These are phyloP conservation scores for Aspergillus sp. DNA, from an alignment of 2,329 filamentous ascomycete genomes.

Conservation along the genomic window DNA sequence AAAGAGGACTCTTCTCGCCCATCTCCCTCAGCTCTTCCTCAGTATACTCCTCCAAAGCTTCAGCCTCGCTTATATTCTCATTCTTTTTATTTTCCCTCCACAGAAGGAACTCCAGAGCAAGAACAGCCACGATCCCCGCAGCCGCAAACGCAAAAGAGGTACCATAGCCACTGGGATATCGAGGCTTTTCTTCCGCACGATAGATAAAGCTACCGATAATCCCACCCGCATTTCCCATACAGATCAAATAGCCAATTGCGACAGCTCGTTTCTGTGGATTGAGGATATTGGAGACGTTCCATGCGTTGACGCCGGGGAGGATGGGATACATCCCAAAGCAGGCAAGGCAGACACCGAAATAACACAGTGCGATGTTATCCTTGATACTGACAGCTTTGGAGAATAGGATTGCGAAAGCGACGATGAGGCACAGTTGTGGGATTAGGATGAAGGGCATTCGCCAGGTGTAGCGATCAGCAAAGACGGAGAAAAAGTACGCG, in stretches of 20 bases:
- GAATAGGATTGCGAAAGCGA: constrained; percentile 34
- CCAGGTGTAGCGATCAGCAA: constrained; percentile 36
- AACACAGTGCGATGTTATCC: constrained; percentile 38
- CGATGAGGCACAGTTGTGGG: constrained; percentile 30
- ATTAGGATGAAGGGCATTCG: constrained; percentile 36
- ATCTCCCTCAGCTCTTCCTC: too few relatives aligned
- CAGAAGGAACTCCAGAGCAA: neutral
- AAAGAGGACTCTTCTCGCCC: too few relatives aligned
- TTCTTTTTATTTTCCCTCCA: too few relatives aligned
- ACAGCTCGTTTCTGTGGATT: constrained; percentile 38
- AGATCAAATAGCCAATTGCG: constrained; percentile 39
- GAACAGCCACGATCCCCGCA: constrained; percentile 13
- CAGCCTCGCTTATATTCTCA: too few relatives aligned
- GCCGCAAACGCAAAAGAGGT: constrained; percentile 24
- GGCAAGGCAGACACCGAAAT: constrained; percentile 43
- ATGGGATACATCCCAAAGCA: constrained; percentile 43
- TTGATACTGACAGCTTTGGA: constrained; percentile 32
- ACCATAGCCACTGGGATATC: constrained; percentile 31
- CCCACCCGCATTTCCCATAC: constrained; percentile 36
- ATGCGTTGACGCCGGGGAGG: constrained; percentile 37
- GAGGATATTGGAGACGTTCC: constrained; percentile 38
- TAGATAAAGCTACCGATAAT: constrained; percentile 34
- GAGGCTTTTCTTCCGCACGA: constrained; percentile 22
- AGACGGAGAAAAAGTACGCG: constrained; percentile 25
- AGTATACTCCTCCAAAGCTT: too few relatives aligned